phyloP scores from a whole-genome alignment of 2,329 filamentous ascomycete species.

The Epicoccum sorghinum region DNA sequence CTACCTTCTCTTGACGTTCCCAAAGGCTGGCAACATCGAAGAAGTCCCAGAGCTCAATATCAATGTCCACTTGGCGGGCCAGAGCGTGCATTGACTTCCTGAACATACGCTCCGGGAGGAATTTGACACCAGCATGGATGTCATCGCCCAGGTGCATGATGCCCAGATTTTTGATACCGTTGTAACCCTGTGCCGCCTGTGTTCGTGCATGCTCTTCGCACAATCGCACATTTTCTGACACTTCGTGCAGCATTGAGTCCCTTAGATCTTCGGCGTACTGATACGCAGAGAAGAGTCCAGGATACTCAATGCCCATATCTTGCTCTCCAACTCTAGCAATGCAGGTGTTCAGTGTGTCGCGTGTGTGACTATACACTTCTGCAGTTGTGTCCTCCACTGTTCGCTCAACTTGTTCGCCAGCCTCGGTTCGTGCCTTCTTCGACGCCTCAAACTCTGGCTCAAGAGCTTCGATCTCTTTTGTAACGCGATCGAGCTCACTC shows the following conservation, averaged over 20 bases:
- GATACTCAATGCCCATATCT: slow-evolving; percentile 83
- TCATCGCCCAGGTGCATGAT: slow-evolving; percentile 87
- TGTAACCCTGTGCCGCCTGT: slow-evolving; percentile 80
- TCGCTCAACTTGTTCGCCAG: slow-evolving; percentile 79
- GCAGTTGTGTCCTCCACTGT: slow-evolving; percentile 85
- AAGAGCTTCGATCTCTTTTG: slow-evolving; percentile 77
- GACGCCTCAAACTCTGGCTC: slow-evolving; percentile 86
- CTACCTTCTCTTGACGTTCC: slow-evolving; percentile 92
- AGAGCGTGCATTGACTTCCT: slow-evolving; percentile 78
- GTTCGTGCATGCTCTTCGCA: slow-evolving; percentile 87
- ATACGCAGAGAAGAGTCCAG: slow-evolving; percentile 83
- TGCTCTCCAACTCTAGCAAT: slow-evolving; percentile 78
- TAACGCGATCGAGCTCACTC: slow-evolving; percentile 82
- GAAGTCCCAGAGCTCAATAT: slow-evolving; percentile 91
- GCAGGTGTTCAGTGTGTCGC: slow-evolving; percentile 73
- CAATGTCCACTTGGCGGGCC: slow-evolving; percentile 82
- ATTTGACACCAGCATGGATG: slow-evolving; percentile 78
- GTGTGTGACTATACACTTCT: slow-evolving; percentile 83
- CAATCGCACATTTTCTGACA: slow-evolving; percentile 75
- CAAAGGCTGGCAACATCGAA: slow-evolving; percentile 83
- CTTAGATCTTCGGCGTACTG: slow-evolving; percentile 94
- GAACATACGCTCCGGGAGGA: slow-evolving; percentile 95
- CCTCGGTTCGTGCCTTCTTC: slow-evolving; percentile 77
- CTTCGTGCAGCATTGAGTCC: slow-evolving; percentile 86
- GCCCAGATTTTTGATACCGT: slow-evolving; percentile 85